Evolutionary conservation across 2,329 filamentous ascomycete species (phyloP).

Genomic region (Paramyrothecium roridum): DNA sequence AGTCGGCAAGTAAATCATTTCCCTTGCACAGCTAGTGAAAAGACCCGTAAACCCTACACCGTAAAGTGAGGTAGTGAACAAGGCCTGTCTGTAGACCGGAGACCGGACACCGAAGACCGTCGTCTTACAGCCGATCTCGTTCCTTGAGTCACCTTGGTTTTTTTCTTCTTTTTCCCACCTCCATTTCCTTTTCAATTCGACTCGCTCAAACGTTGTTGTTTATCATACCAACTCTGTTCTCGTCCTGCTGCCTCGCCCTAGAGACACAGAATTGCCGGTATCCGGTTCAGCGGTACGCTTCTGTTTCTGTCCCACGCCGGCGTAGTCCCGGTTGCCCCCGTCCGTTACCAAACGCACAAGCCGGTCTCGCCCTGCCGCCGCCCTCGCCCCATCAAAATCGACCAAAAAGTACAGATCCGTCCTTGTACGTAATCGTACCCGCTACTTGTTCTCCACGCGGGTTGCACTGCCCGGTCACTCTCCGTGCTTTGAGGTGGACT

Average conservation of each 20-base stretch:
- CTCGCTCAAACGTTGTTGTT: too few species aligned
- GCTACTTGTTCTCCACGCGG: too few species aligned
- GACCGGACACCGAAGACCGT: neutral
- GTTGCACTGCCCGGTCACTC: too few species aligned
- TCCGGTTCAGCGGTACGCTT: neutral
- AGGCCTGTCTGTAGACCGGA: neutral
- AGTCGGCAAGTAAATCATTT: neutral
- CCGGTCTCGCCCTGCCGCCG: too few species aligned
- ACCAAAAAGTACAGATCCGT: too few species aligned
- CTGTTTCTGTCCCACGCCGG: neutral
- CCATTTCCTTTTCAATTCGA: neutral
- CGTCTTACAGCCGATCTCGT: neutral
- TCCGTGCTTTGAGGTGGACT: too few species aligned
- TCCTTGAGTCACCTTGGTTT: neutral
- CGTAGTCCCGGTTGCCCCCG: neutral
- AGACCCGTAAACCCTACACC: too few species aligned
- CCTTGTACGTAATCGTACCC: too few species aligned
- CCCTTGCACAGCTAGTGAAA: neutral
- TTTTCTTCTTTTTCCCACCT: neutral
- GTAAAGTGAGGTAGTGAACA: neutral
- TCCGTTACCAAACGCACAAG: too few species aligned
- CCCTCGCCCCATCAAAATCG: too few species aligned
- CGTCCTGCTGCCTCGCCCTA: neutral
- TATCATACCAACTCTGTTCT: neutral
- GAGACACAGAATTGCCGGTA: neutral